A percentile compares a stretch with the other conserved stretches of the same genome.
These are phyloP conservation scores for Ambrosiella beaveri DNA, from an alignment of 2,329 filamentous ascomycete genomes.

Conservation along the genomic window DNA sequence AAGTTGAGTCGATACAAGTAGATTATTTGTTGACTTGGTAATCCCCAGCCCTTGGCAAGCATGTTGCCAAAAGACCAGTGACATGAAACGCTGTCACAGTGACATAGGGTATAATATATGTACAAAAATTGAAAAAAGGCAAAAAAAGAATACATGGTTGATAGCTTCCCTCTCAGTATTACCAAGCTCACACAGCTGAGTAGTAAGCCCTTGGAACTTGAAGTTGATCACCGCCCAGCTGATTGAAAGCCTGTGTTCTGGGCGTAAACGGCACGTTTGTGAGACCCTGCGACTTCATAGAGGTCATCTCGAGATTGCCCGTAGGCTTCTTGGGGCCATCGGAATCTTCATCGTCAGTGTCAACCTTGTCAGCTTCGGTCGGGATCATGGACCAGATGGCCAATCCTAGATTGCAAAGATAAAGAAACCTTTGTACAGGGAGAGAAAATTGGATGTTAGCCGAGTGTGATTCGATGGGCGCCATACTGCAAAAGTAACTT, in stretches of 20 bases:
- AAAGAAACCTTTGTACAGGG: constrained; percentile 2
- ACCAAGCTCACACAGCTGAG: constrained; percentile 27
- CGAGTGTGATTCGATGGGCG: neutral
- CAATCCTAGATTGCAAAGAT: constrained; percentile 23
- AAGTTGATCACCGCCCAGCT: constrained; percentile 27
- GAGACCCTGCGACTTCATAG: constrained; percentile 20
- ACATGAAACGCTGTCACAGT: no score
- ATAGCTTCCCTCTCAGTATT: constrained; percentile 7
- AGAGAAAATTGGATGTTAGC: constrained; percentile 6
- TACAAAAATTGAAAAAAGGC: no score
- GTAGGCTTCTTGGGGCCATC: constrained; percentile 16
- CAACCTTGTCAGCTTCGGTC: constrained; percentile 34
- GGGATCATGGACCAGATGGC: constrained; percentile 41
- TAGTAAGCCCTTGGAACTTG: constrained; percentile 22
- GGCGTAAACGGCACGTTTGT: constrained; percentile 39
- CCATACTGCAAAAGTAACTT: constrained; percentile 22
- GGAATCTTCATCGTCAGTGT: constrained; percentile 26
- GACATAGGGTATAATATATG: no score
- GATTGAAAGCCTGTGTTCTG: constrained; percentile 49
- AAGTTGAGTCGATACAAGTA: no score
- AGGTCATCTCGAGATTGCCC: constrained; percentile 41
- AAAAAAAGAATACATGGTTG: neutral
- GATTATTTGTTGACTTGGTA: no score
- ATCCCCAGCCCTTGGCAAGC: no score
- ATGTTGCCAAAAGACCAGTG: no score